These are phyloP conservation scores for Candida khao-thaluensis DNA, from an alignment of 805 yeast species.

Conservation along the genomic window DNA sequence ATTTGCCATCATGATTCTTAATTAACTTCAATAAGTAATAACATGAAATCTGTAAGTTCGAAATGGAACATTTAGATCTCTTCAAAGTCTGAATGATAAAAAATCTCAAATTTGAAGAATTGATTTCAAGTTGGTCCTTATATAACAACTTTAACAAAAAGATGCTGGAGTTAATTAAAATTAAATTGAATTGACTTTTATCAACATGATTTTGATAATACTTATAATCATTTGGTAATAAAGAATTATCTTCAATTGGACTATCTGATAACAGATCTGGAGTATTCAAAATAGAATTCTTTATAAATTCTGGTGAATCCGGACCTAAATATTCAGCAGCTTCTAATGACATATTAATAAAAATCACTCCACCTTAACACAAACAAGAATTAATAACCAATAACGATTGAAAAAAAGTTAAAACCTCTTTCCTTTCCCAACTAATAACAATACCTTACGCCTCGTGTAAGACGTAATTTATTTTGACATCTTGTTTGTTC, in stretches of 20 bases:
- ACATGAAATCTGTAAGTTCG: constrained; percentile 64
- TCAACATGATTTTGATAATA: constrained; percentile 40
- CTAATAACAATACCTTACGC: not conserved
- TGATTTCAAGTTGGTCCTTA: constrained; percentile 17
- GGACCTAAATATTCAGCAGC: too few relatives aligned
- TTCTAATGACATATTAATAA: too few relatives aligned
- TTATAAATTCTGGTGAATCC: constrained; percentile 6
- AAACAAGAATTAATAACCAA: constrained; percentile 3
- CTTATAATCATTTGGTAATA: constrained; percentile 36
- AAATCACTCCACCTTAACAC: too few relatives aligned
- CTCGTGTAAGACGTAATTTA: constrained; percentile 5
- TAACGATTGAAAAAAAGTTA: constrained; percentile 2
- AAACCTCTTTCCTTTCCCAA: constrained; percentile 4
- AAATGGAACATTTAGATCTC: constrained; percentile 47
- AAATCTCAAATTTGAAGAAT: constrained; percentile 32
- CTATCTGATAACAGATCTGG: constrained; percentile 2
- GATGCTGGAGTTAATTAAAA: constrained; percentile 36
- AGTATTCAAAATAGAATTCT: constrained; percentile 5
- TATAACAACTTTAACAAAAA: constrained; percentile 37
- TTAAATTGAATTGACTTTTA: constrained; percentile 40
- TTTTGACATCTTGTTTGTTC: not conserved
- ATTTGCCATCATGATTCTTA: constrained; percentile 17
- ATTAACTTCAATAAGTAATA: constrained; percentile 57
- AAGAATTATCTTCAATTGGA: constrained; percentile 6
- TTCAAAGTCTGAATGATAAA: constrained; percentile 42